Evolutionary conservation across 768 basidiomycete genomes (phyloP), one percentile per base, ranked within the genome.

Genomic region (Termitomyces sp.): DNA sequence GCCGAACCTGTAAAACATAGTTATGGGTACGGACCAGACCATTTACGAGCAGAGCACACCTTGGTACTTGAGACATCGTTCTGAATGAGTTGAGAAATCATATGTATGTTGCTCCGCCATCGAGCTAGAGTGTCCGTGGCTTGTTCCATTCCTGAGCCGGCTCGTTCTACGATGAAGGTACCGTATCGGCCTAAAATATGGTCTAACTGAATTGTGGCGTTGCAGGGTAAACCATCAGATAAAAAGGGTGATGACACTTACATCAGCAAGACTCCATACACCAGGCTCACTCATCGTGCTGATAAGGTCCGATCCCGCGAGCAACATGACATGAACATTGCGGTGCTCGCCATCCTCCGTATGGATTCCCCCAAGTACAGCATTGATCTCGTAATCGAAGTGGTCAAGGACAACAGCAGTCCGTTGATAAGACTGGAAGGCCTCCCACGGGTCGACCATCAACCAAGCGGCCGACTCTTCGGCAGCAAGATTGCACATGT

Each of bases 371-470:
- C 94, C 93, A 22, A 87, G 74, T 36, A 86, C 77, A 6, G 81
- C 85, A 72, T 99, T 99, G 65, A 99, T 85, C 74, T 96, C 88
- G 66, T 94, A 81, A 67, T 98, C 91, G 67, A 98, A 95, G 67
- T 99, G 97, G 69, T 98, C 95, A 53, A 99, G 82, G 51, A 99
- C 97, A 53, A 98, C 85, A 36, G 97, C 97, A 1, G 97, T 99
- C 58, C 94, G 89, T 65, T 94, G 91, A 75, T 99, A 99, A 44
- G 83, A 77, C 70, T 94, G 95, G 68, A 91, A 88, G 13, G 95
- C 94, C 71, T 99, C 97, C 95, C 95, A 99, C 18, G 94, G 78
- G 67, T 99, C 97, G 41, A 98, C 89, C 94, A 97, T 98, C 42
- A 99, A 78, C 93, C 93, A 98, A 20, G 85, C 82, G 42, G 88